Conservation (phyloP, 2,329 filamentous ascomycete species). For the Spiromastix sp. region DNA sequence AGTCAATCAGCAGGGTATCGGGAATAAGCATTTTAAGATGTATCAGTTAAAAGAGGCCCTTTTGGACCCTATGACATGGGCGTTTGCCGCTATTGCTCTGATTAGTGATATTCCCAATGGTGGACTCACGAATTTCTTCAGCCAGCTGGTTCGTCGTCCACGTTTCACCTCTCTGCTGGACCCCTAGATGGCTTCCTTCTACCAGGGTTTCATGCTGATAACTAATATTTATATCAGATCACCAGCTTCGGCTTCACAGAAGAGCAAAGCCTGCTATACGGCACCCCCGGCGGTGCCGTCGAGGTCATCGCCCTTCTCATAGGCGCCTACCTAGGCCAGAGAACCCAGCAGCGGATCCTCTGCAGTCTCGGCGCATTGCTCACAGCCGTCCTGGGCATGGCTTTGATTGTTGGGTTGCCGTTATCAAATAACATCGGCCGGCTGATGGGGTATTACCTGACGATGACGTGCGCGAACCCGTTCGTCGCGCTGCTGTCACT, state of each 20-base stretch:
- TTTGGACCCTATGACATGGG: constrained; percentile 49
- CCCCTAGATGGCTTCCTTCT: too few species aligned
- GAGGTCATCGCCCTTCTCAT: constrained; percentile 50
- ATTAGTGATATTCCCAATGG: constrained; percentile 49
- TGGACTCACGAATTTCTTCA: constrained; percentile 49
- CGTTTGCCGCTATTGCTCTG: constrained; percentile 48
- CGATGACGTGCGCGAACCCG: constrained; percentile 47
- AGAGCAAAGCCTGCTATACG: constrained; percentile 53
- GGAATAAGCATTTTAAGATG: constrained; percentile 58
- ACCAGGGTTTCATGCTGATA: not conserved
- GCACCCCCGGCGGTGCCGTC: constrained; percentile 54
- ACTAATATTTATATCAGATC: constrained; percentile 28
- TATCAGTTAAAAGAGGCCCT: constrained; percentile 54
- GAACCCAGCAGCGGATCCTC: constrained; percentile 46
- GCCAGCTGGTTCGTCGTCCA: constrained; percentile 30
- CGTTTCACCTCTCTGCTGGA: not conserved
- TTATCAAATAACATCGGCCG: constrained; percentile 47
- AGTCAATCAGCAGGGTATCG: constrained; percentile 65
- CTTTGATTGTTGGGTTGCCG: constrained; percentile 55
- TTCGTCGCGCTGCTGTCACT: constrained; percentile 56
- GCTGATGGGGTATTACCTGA: constrained; percentile 56
- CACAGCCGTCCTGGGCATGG: constrained; percentile 48
- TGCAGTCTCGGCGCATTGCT: constrained; percentile 43
- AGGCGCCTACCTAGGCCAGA: constrained; percentile 48
- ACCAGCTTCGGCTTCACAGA: constrained; percentile 54